These are phyloP conservation scores for Chenopodium formosanum DNA, from an alignment of 148 eudicot genomes.

Conservation along the genomic window DNA sequence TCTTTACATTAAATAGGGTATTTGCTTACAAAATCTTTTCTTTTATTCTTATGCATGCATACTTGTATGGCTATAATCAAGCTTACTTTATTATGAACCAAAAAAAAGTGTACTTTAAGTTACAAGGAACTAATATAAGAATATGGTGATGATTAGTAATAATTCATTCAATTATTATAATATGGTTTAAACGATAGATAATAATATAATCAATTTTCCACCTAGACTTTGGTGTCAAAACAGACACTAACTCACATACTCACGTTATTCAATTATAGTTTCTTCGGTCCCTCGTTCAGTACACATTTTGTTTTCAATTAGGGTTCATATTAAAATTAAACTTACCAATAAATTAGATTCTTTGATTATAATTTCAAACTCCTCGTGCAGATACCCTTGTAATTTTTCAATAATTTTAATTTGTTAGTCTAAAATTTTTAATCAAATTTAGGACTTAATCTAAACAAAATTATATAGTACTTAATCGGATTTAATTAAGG, in stretches of 20 bases:
- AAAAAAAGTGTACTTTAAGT: not conserved
- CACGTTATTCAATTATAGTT: constrained; percentile 23
- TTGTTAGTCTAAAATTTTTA: not conserved
- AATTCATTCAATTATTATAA: not conserved
- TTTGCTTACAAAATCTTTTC: too few species aligned
- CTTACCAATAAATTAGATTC: not conserved
- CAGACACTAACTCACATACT: constrained; percentile 10
- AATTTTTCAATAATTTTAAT: not conserved
- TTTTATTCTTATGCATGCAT: too few species aligned
- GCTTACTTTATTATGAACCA: not conserved
- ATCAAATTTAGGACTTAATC: constrained; percentile 17
- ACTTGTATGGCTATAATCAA: not conserved
- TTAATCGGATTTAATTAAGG: not conserved
- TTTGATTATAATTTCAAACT: not conserved
- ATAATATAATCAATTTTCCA: constrained; percentile 8
- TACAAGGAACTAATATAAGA: not conserved
- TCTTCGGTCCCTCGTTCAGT: not conserved
- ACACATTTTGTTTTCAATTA: not conserved
- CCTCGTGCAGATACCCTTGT: constrained; percentile 9
- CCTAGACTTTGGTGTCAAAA: constrained; percentile 20
- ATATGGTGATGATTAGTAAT: not conserved
- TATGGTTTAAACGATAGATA: not conserved
- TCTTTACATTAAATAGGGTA: too few species aligned
- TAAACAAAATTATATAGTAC: not conserved
- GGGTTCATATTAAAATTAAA: not conserved